Base-by-base conservation (phyloP, 495 filamentous ascomycete genomes). In the Corynascus novoguineensis region DNA sequence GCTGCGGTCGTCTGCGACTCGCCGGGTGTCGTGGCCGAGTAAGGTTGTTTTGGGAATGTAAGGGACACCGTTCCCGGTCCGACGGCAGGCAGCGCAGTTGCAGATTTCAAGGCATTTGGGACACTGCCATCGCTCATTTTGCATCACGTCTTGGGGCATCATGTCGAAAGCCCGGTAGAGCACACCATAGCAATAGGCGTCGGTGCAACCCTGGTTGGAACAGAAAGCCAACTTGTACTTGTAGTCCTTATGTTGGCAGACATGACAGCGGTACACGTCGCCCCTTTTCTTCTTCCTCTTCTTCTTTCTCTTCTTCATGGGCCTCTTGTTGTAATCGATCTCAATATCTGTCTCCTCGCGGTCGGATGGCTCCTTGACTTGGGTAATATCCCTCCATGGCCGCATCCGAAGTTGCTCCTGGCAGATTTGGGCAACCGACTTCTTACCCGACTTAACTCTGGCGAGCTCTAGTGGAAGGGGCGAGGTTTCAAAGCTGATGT, bases 91-190 rank as follows among this genome's bases (percentile, higher is more conserved):
- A 9, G 82, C 85, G 63, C 89, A 95, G 56, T 88, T 92, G 79
- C 93, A 98, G 15, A 87, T 85, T 29, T 83, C 81, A 7, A 78
- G 78, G 64, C 93, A 98, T 55, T 84, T 89, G 0, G 93, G 93
- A 61, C 93, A 98, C 63, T 84, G 76, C 92, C 92, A 98, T 38
- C 83, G 71, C 53, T 82, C 78, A 31, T 86, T 78, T 63, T 91
- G 84, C 86, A 97, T 86, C 0, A 87, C 79, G 10, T 81, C 73
- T 63, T 87, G 81, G 0, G 93, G 93, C 76, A 86, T 84, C 59
- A 89, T 77, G 67, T 97, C 92, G 64, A 95, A 96, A 6, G 88
- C 90, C 32, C 93, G 79, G 69, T 87, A 97, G 0, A 98, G 75
- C 34, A 82, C 87, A 15, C 93, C 92, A 66, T 90, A 97, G 69